phyloP scores from a whole-genome alignment of 345 rosid genomes.

The Lenwebbia sp. region DNA sequence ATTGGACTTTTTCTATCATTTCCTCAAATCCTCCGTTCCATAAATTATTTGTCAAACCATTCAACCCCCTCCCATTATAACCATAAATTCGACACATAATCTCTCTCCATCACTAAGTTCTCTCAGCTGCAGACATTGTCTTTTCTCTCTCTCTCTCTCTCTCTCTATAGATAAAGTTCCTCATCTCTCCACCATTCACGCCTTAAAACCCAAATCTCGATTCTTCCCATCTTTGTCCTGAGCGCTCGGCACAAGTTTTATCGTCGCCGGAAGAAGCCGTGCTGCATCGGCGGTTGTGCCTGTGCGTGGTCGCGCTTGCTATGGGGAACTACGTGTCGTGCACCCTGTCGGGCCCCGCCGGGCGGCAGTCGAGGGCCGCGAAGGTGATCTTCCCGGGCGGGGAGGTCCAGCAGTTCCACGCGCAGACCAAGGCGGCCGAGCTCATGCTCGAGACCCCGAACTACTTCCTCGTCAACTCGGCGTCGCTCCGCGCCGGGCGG shows the following conservation, averaged over 20 bases:
- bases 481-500: conserved; percentile 53
- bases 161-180: background rate
- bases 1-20: background rate
- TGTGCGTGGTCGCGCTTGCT: background rate
- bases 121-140: background rate
- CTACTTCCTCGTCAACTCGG: conserved; percentile 59
- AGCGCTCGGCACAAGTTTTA: background rate
- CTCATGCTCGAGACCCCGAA: conserved; percentile 79
- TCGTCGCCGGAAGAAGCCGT: background rate
- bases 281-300: background rate
- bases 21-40: too few species aligned
- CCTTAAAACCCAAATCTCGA: background rate
- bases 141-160: background rate
- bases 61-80: background rate
- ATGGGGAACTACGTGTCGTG: conserved; percentile 86
- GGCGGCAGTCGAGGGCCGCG: conserved; percentile 24
- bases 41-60: background rate
- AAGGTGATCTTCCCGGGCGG: conserved; percentile 66
- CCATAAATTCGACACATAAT: too few species aligned
- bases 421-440: conserved; percentile 68
- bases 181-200: background rate
- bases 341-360: conserved; percentile 24
- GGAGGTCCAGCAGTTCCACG: conserved; percentile 37
- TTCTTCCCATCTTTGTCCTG: background rate
- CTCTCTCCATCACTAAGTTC: background rate